These are phyloP conservation scores for Didymosphaeria variabile DNA, from an alignment of 2,329 filamentous ascomycete species.

Conservation along the genomic window DNA sequence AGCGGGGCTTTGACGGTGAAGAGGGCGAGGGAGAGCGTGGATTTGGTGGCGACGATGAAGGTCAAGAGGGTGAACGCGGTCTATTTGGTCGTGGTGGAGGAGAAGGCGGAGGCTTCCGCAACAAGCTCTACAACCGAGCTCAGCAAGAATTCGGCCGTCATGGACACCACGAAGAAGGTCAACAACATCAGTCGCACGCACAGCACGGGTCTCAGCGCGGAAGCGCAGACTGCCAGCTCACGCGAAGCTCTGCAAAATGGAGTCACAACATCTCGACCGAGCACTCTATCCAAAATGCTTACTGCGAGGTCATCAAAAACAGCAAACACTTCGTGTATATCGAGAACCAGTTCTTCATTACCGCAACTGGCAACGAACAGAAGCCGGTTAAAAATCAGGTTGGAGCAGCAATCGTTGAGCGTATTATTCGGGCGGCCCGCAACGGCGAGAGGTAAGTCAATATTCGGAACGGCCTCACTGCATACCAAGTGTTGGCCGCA, in stretches of 20 bases:
- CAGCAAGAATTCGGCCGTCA: slow-evolving; percentile 37
- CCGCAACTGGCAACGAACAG: slow-evolving; percentile 75
- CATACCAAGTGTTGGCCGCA: too few relatives aligned
- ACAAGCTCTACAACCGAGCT: slow-evolving; percentile 39
- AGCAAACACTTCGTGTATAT: slow-evolving; percentile 81
- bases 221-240: slow-evolving; percentile 46
- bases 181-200: slow-evolving; percentile 39
- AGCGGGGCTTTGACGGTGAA: slow-evolving; percentile 44
- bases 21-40: slow-evolving; percentile 46
- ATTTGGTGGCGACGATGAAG: slow-evolving; percentile 39
- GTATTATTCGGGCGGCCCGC: slow-evolving; percentile 75
- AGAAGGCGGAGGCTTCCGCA: slow-evolving; percentile 31
- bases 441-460: slow-evolving; percentile 65
- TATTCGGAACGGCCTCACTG: too few relatives aligned
- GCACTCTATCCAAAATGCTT: slow-evolving; percentile 88
- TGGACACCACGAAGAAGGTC: slow-evolving; percentile 30
- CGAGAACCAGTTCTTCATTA: slow-evolving; percentile 91
- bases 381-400: slow-evolving; percentile 80
- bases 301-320: slow-evolving; percentile 74
- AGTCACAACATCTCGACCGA: slow-evolving; percentile 63
- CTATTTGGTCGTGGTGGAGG: slow-evolving; percentile 36
- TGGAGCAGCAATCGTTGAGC: slow-evolving; percentile 79
- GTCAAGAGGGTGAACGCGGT: slow-evolving; percentile 41
- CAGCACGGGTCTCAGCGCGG: slow-evolving; percentile 42
- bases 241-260: slow-evolving; percentile 61